Evolutionary conservation across 495 filamentous ascomycete species (phyloP), one percentile per base, ranked within the genome.

Genomic region (Lasiosphaeria hispida): DNA sequence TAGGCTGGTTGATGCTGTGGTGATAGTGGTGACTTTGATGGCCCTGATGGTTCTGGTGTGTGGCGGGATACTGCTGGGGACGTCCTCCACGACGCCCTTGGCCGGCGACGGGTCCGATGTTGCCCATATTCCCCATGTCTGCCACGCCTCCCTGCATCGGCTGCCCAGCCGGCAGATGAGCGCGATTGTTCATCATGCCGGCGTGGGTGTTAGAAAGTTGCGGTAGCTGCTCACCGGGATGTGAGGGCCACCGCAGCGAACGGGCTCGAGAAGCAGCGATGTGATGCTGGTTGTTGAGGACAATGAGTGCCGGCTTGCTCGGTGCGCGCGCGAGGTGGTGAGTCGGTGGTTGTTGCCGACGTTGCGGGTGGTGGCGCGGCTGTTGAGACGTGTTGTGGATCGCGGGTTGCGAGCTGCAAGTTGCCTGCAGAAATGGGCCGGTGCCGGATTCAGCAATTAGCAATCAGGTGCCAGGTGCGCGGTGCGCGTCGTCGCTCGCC

Each of bases 141-240:
- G 42, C 13, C 41, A 61, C 70, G 18, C 66, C 68, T 60, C 71
- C 75, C 57, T 74, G 79, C 75, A 79, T 75, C 63, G 72, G 71
- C 72, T 81, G 80, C 79, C 81, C 81, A 79, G 81, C 81, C 80
- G 81, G 80, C 81, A 81, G 80, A 83, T 83, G 81, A 64, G 63
- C 69, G 75, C 72, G 77, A 70, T 71, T 73, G 72, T 81, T 83
- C 81, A 83, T 83, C 81, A 71, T 83, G 77, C 80, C 80, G 79
- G 81, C 79, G 63, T 80, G 79, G 78, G 77, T 67, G 53, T 66
- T 40, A 65, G 61, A 59, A 58, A 68, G 71, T 56, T 62, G 67
- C 77, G 75, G 76, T 72, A 76, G 75, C 68, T 76, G 69, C 72
- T 74, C 77, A 77, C 76, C 60, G 33, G 57, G 67, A 53, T 61